Evolutionary conservation across 495 filamentous ascomycete genomes (phyloP), one percentile per base, ranked within the genome.

Genomic region (Neurospora discreta): DNA sequence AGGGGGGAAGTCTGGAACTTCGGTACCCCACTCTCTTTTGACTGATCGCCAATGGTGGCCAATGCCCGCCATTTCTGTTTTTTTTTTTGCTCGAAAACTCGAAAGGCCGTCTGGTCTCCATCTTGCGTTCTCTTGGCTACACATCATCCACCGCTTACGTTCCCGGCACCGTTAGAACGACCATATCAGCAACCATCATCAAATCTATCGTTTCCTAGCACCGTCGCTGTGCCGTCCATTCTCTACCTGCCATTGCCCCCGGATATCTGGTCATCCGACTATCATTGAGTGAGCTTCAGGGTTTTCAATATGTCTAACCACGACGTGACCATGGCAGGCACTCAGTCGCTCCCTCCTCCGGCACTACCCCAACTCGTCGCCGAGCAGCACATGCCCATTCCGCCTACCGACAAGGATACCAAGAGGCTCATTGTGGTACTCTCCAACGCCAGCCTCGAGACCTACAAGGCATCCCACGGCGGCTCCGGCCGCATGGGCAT

Each of bases 381-480:
- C 39, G 95, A 98, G 79, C 95, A 99, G 78, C 91, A 97, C 76
- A 84, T 90, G 38, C 89, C 95, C 15, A 96, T 99, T 77, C 82
- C 93, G 16, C 81, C 90, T 40, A 90, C 87, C 72, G 95, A 99
- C 78, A 97, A 96, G 82, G 90, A 94, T 80, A 91, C 92, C 20
- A 89, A 95, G 82, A 86, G 95, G 33, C 84, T 99, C 75, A 97
- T 99, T 74, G 95, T 99, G 65, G 93, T 99, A 58, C 90, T 99
- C 26, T 96, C 93, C 69, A 96, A 98, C 87, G 95, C 95, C 68
- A 98, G 95, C 77, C 87, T 99, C 75, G 95, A 99, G 78, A 98
- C 95, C 9, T 97, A 97, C 86, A 94, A 93, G 78, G 92, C 94
- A 4, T 90, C 90, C 42, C 89, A 91, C 68, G 88, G 88, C 70